Conservation (phyloP, 2,329 filamentous ascomycete genomes). For the Penicillium capsulatum region DNA sequence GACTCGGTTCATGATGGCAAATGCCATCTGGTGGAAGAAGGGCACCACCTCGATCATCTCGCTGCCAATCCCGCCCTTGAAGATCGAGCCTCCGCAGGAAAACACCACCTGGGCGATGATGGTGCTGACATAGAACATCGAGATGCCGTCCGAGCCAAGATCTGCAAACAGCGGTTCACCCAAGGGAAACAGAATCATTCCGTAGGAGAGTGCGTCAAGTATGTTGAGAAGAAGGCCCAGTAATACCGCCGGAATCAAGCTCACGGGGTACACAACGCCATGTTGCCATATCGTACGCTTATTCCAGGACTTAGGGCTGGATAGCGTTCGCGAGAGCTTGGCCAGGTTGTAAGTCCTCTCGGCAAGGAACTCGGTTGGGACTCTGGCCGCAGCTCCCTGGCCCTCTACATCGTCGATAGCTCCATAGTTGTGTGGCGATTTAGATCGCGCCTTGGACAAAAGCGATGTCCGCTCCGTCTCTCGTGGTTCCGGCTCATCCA, state of each 20-base stretch:
- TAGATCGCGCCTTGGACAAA: constrained; percentile 29
- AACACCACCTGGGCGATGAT: constrained; percentile 90
- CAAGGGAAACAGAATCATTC: constrained; percentile 92
- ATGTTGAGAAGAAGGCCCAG: constrained; percentile 88
- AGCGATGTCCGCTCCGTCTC: constrained; percentile 38
- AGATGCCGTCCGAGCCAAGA: constrained; percentile 88
- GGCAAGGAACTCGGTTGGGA: constrained; percentile 11
- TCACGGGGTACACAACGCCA: constrained; percentile 62
- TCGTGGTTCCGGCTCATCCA: constrained; percentile 24
- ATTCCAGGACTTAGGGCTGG: constrained; percentile 70
- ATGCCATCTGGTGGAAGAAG: constrained; percentile 98
- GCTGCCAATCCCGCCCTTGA: constrained; percentile 86
- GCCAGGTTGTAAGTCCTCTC: constrained; percentile 19
- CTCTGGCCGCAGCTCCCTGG: constrained; percentile 16
- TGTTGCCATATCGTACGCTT: constrained; percentile 60
- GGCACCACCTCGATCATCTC: constrained; percentile 98
- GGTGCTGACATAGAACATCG: constrained; percentile 97
- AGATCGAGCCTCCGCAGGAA: constrained; percentile 77
- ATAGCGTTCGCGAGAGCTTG: constrained; percentile 33
- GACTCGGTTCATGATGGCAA: constrained; percentile 73
- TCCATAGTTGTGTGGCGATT: constrained; percentile 30
- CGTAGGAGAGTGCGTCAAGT: constrained; percentile 90
- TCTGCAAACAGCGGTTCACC: constrained; percentile 79
- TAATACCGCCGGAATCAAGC: constrained; percentile 77
- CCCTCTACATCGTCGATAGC: constrained; percentile 30